Percentiles rank a stretch among this genome's conserved stretches.
These are phyloP conservation scores for Amaranthus tricolor DNA, from an alignment of 179 eudicot genomes.

Conservation along the genomic window DNA sequence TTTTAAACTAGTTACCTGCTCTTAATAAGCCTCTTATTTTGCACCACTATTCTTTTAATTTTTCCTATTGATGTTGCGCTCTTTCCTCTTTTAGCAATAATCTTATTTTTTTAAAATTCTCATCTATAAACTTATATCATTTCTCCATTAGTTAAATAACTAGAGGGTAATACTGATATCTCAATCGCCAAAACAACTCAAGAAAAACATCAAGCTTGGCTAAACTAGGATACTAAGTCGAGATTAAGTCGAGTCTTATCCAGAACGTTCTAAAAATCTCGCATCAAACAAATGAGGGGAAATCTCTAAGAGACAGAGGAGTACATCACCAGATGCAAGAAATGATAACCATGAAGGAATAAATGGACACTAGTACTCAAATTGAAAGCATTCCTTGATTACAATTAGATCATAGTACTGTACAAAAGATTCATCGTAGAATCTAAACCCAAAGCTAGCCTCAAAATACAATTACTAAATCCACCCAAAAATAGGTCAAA, in stretches of 20 bases:
- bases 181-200: not conserved
- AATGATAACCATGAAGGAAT: not conserved
- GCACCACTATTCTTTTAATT: no score
- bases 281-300: no score
- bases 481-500: constrained; percentile 1
- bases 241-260: not conserved
- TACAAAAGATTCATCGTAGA: not conserved
- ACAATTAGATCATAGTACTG: not conserved
- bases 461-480: not conserved
- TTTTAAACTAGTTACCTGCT: no score
- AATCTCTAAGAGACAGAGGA: no score
- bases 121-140: no score
- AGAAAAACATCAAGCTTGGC: not conserved
- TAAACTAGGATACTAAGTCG: not conserved
- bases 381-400: constrained; percentile 8
- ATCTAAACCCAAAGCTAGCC: constrained; percentile 9
- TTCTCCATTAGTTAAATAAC: not conserved
- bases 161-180: not conserved
- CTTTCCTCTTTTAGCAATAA: no score
- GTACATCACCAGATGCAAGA: not conserved
- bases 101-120: no score
- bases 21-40: no score
- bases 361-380: not conserved
- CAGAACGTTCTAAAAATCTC: not conserved
- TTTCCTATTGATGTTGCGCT: no score